Evolutionary conservation across 805 yeast species (phyloP).

Genomic region (Candida sithepensis): DNA sequence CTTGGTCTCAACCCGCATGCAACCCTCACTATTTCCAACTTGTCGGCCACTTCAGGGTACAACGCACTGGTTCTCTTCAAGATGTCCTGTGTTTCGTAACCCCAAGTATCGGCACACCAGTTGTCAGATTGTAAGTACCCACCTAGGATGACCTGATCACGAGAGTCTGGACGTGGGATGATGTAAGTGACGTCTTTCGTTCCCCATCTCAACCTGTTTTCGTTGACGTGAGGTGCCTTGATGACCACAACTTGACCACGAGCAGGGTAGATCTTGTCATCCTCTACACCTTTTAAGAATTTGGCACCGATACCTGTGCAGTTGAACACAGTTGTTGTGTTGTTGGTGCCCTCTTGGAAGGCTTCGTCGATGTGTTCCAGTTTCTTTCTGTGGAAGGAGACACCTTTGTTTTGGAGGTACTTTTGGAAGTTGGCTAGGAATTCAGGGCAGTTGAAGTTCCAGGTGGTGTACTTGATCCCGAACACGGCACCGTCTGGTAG

Average conservation of each 20-base stretch:
- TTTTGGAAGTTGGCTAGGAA: conserved; percentile 47
- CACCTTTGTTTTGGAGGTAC: conserved; percentile 46
- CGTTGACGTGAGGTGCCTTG: conserved; percentile 62
- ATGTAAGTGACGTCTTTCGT: conserved; percentile 58
- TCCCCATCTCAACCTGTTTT: conserved; percentile 63
- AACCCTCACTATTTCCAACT: conserved; percentile 53
- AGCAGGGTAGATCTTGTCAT: conserved; percentile 60
- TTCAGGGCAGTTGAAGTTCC: conserved; percentile 71
- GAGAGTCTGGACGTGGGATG: conserved; percentile 67
- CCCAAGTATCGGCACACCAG: conserved; percentile 56
- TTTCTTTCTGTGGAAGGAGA: conserved; percentile 43
- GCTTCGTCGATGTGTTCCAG: conserved; percentile 59
- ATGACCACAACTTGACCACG: conserved; percentile 79
- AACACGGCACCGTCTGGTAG: conserved; percentile 50
- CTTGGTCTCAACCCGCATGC: conserved; percentile 77
- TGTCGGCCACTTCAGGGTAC: conserved; percentile 44
- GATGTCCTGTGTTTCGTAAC: conserved; percentile 46
- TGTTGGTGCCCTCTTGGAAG: conserved; percentile 24
- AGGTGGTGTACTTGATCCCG: conserved; percentile 56
- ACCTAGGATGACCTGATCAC: conserved; percentile 68
- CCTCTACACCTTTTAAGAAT: conserved; percentile 61
- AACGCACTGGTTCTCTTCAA: conserved; percentile 46
- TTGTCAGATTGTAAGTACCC: conserved; percentile 66
- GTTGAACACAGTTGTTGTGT: conserved; percentile 56
- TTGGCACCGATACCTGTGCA: conserved; percentile 76